These are phyloP conservation scores for Favolaschia claudopus DNA, from an alignment of 768 basidiomycete genomes.

Conservation along the genomic window DNA sequence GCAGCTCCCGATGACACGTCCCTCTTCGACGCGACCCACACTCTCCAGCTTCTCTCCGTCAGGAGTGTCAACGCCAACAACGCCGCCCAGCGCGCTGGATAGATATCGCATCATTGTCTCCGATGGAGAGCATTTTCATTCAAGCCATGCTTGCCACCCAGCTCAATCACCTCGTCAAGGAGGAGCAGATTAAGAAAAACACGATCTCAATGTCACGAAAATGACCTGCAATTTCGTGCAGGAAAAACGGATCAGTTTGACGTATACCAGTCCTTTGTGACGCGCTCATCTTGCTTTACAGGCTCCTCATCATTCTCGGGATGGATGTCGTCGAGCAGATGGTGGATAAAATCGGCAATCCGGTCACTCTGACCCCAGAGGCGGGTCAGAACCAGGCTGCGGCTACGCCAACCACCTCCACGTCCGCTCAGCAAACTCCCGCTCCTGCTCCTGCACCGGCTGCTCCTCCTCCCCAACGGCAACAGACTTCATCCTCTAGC, in stretches of 20 bases:
- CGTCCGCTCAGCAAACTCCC: slow-evolving; percentile 31
- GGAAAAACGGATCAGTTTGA: slow-evolving; percentile 82
- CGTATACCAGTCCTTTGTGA: neutral
- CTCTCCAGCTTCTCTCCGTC: slow-evolving; percentile 83
- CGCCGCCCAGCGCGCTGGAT: slow-evolving; percentile 52
- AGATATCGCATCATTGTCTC: slow-evolving; percentile 87
- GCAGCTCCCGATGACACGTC: slow-evolving; percentile 51
- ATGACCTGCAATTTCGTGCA: slow-evolving; percentile 87
- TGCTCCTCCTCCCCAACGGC: slow-evolving; percentile 25
- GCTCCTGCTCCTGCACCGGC: slow-evolving; percentile 20
- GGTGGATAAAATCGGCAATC: slow-evolving; percentile 78
- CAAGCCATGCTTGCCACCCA: slow-evolving; percentile 97
- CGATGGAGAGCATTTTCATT: slow-evolving; percentile 83
- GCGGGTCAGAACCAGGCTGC: slow-evolving; percentile 33
- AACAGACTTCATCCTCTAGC: slow-evolving; percentile 30
- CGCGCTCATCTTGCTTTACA: slow-evolving; percentile 35
- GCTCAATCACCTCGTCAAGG: slow-evolving; percentile 77
- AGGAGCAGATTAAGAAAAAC: slow-evolving; percentile 68
- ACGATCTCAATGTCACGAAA: slow-evolving; percentile 75
- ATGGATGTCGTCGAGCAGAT: slow-evolving; percentile 61
- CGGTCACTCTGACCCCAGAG: slow-evolving; percentile 42
- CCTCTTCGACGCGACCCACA: slow-evolving; percentile 54
- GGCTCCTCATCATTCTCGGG: slow-evolving; percentile 83
- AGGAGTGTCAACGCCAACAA: slow-evolving; percentile 69
- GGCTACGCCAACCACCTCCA: slow-evolving; percentile 36